A percentile compares a stretch with the other conserved stretches of the same genome.
These are phyloP conservation scores for Poa pratensis DNA, from an alignment of 176 grass and related monocot genomes.

Conservation along the genomic window DNA sequence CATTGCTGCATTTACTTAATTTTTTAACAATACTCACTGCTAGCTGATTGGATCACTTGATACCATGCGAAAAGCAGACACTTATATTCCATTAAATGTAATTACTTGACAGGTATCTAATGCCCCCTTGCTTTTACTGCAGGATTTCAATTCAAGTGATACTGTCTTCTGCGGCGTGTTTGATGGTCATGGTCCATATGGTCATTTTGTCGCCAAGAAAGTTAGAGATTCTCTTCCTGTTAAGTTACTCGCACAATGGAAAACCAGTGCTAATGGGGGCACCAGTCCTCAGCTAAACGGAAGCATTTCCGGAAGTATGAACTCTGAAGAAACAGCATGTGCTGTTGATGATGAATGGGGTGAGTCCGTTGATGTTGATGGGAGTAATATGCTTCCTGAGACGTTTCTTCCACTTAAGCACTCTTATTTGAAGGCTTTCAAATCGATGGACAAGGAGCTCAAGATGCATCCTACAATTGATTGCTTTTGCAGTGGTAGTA, in stretches of 20 bases:
- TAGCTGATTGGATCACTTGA: constrained; percentile 23
- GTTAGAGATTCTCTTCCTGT: constrained; percentile 97
- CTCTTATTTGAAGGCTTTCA: constrained; percentile 93
- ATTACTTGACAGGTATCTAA: constrained; percentile 23
- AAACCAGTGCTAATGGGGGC: constrained; percentile 46
- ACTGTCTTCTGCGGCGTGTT: constrained; percentile 88
- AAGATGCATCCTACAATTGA: constrained; percentile 84
- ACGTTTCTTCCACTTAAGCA: constrained; percentile 87
- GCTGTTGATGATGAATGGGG: constrained; percentile 78
- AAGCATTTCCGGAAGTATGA: constrained; percentile 64
- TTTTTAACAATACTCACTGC: not conserved
- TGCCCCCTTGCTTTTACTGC: constrained; percentile 32
- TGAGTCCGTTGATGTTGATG: constrained; percentile 62
- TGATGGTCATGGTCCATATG: constrained; percentile 95
- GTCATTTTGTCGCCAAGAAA: constrained; percentile 96
- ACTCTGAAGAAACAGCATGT: constrained; percentile 75
- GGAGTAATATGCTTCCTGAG: constrained; percentile 73
- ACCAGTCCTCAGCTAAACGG: constrained; percentile 69
- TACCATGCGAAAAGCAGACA: not conserved
- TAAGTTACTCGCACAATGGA: constrained; percentile 73
- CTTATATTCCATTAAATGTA: constrained; percentile 23
- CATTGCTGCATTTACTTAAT: constrained; percentile 22
- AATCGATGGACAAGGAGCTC: constrained; percentile 94
- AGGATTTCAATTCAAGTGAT: constrained; percentile 76
- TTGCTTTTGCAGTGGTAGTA: constrained; percentile 98